A percentile compares a stretch with the other conserved stretches of the same genome.
Conservation (phyloP, 192 early-diverging fungal genomes). For the Oehlia diaphana region DNA sequence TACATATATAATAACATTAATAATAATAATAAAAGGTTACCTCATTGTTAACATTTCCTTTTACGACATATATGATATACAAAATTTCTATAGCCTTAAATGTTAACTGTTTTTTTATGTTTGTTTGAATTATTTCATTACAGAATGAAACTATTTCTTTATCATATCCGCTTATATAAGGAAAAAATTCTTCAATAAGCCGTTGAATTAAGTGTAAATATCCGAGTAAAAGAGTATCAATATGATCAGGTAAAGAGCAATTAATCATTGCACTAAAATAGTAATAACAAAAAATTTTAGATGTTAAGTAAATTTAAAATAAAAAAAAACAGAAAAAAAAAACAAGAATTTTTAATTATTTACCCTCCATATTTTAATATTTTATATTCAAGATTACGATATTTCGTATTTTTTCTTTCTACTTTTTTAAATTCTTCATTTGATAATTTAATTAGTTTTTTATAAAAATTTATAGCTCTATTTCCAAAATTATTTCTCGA, state of each 20-base stretch:
- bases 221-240: slow-evolving; percentile 1
- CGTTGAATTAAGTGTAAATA: slow-evolving; percentile 3
- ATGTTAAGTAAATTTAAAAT: too few species aligned
- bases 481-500: background rate
- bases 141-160: background rate
- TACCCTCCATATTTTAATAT: background rate
- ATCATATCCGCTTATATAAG: background rate
- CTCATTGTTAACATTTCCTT: background rate
- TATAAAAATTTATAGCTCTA: background rate
- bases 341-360: background rate
- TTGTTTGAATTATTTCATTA: background rate
- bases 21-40: background rate
- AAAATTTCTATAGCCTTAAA: background rate
- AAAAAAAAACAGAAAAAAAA: background rate
- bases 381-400: background rate
- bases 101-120: slow-evolving; percentile 6
- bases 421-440: background rate
- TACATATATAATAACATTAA: too few species aligned
- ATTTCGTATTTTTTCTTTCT: background rate
- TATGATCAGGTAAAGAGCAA: slow-evolving; percentile 6
- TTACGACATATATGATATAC: background rate
- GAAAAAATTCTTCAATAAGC: background rate
- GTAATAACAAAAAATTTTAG: too few species aligned
- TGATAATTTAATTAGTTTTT: background rate
- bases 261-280: too few species aligned